Percentiles rank a stretch among this genome's conserved stretches.
Evolutionary conservation across 495 filamentous ascomycete genomes (phyloP).

Genomic region (Alectoria sarmentosa): DNA sequence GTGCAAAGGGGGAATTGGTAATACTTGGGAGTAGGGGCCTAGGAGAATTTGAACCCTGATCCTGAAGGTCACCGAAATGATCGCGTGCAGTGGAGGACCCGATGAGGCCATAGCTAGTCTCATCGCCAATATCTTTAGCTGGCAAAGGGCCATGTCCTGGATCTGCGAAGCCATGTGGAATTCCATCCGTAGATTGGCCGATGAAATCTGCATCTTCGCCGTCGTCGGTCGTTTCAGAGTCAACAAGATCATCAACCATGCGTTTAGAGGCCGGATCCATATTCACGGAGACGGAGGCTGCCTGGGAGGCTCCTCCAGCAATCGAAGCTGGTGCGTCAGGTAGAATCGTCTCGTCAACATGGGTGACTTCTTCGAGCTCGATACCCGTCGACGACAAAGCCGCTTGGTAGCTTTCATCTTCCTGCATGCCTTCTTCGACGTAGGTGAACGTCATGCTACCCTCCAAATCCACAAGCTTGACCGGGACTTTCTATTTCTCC

Average conservation of each 20-base stretch:
- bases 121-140: slow-evolving; percentile 9
- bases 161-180: not conserved
- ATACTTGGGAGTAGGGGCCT: slow-evolving; percentile 38
- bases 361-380: slow-evolving; percentile 40
- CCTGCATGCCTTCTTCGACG: slow-evolving; percentile 47
- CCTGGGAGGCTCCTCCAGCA: slow-evolving; percentile 34
- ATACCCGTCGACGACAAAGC: slow-evolving; percentile 34
- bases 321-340: slow-evolving; percentile 33
- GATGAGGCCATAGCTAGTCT: slow-evolving; percentile 22
- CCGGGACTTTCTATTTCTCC: slow-evolving; percentile 36
- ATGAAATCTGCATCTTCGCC: slow-evolving; percentile 23
- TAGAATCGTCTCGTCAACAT: slow-evolving; percentile 30
- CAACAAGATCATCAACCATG: slow-evolving; percentile 56
- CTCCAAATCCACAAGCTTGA: slow-evolving; percentile 36
- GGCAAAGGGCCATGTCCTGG: not conserved
- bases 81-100: slow-evolving; percentile 15
- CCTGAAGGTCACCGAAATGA: slow-evolving; percentile 16
- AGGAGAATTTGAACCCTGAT: slow-evolving; percentile 19
- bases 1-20: slow-evolving; percentile 39
- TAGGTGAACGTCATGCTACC: slow-evolving; percentile 47
- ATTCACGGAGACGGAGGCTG: slow-evolving; percentile 41
- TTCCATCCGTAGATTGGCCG: not conserved
- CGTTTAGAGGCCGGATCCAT: slow-evolving; percentile 28
- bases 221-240: slow-evolving; percentile 45
- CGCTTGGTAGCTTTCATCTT: slow-evolving; percentile 28